Percentiles rank a stretch among this genome's conserved stretches.
phyloP scores from a whole-genome alignment of 1,284 basidiomycete species.

The Puccinia brachypodii region DNA sequence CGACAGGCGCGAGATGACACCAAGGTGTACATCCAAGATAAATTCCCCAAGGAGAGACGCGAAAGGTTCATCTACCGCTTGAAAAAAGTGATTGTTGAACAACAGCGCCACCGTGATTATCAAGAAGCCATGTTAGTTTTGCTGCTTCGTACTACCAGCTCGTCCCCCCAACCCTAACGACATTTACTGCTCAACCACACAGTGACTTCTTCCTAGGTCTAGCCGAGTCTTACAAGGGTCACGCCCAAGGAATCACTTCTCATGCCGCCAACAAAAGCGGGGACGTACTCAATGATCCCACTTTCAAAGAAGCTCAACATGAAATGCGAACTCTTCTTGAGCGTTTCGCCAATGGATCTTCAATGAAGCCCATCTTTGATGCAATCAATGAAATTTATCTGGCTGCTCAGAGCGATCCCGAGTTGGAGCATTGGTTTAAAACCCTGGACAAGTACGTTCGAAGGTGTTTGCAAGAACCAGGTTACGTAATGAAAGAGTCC shows the following conservation, averaged over 20 bases:
- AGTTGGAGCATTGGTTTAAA: conserved; percentile 74
- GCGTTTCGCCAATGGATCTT: conserved; percentile 75
- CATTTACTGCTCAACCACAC: conserved; percentile 14
- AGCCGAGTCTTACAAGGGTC: conserved; percentile 67
- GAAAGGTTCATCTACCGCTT: conserved; percentile 76
- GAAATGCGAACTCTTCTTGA: conserved; percentile 81
- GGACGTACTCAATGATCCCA: conserved; percentile 62
- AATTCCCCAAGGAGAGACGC: conserved; percentile 81
- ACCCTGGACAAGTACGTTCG: conserved; percentile 68
- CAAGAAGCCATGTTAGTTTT: conserved; percentile 60
- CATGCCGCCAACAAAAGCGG: conserved; percentile 58
- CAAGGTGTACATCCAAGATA: conserved; percentile 68
- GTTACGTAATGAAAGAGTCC: conserved; percentile 79
- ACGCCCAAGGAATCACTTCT: conserved; percentile 62
- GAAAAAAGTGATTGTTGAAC: conserved; percentile 86
- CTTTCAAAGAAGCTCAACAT: conserved; percentile 64
- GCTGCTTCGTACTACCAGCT: neutral
- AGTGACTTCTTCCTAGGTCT: conserved; percentile 59
- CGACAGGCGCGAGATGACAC: conserved; percentile 54
- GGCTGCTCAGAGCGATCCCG: conserved; percentile 73
- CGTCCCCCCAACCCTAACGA: neutral
- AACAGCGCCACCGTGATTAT: conserved; percentile 88
- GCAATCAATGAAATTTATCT: conserved; percentile 72
- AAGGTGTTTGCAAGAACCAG: conserved; percentile 76
- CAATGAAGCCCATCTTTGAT: conserved; percentile 69